phyloP scores from a whole-genome alignment of 257 asterid genomes.

The Ocimum tenuiflorum region DNA sequence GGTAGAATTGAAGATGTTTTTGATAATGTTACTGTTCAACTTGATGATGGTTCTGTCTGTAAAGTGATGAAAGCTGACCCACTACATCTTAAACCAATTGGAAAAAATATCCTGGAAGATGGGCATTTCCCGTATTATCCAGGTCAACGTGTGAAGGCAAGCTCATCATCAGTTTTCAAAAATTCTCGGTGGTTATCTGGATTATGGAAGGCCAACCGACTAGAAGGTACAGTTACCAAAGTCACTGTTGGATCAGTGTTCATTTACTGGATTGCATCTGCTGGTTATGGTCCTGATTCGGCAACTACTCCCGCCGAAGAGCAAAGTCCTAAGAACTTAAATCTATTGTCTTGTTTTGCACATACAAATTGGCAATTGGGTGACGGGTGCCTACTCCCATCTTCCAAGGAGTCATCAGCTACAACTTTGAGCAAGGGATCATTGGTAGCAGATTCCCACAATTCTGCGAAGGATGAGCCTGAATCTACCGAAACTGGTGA shows the following conservation, averaged over 20 bases:
- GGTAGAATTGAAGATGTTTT: constrained; percentile 89
- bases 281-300: constrained; percentile 84
- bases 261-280: constrained; percentile 96
- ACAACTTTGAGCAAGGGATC: constrained; percentile 38
- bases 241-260: constrained; percentile 91
- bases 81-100: constrained; percentile 68
- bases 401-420: constrained; percentile 28
- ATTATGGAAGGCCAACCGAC: constrained; percentile 76
- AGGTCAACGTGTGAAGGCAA: constrained; percentile 90
- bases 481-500: constrained; percentile 58
- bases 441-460: constrained; percentile 36
- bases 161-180: constrained; percentile 88
- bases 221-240: constrained; percentile 88
- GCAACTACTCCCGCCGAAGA: constrained; percentile 86
- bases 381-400: constrained; percentile 90
- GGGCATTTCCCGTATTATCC: constrained; percentile 96
- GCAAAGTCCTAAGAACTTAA: constrained; percentile 79
- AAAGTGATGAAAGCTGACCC: constrained; percentile 92
- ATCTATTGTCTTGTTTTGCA: constrained; percentile 73
- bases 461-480: constrained; percentile 46
- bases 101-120: constrained; percentile 70
- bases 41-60: constrained; percentile 96
- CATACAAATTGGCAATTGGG: constrained; percentile 96
- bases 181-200: constrained; percentile 95
- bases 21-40: constrained; percentile 84